These are phyloP conservation scores for Botrytis fabae DNA, from an alignment of 2,329 filamentous ascomycete genomes.

Conservation along the genomic window DNA sequence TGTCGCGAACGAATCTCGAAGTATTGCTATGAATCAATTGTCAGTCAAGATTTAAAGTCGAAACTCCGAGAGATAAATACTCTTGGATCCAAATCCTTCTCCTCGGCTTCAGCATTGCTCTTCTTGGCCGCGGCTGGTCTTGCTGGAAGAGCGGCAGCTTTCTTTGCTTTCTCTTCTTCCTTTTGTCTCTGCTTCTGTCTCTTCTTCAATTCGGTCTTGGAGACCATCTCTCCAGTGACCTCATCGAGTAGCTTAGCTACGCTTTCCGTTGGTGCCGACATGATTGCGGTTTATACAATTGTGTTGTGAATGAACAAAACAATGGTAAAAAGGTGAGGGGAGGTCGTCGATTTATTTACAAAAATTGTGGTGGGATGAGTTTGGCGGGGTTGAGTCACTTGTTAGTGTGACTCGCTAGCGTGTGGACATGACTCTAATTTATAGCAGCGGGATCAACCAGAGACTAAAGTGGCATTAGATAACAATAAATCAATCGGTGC, in stretches of 20 bases:
- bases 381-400: conserved; percentile 11
- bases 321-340: neutral
- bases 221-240: conserved; percentile 84
- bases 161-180: conserved; percentile 86
- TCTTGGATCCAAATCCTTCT: conserved; percentile 76
- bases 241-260: conserved; percentile 69
- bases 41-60: conserved; percentile 20
- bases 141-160: conserved; percentile 67
- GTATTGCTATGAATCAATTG: conserved; percentile 64
- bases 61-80: conserved; percentile 46
- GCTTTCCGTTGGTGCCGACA: conserved; percentile 37
- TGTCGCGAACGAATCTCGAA: conserved; percentile 90
- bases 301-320: neutral
- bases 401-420: neutral
- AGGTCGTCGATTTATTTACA: conserved; percentile 5
- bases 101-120: conserved; percentile 51
- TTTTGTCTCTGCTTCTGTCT: conserved; percentile 86
- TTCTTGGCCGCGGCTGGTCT: conserved; percentile 61
- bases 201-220: conserved; percentile 91
- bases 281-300: conserved; percentile 31
- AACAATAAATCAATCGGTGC: neutral
- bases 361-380: conserved; percentile 11
- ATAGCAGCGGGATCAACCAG: neutral
- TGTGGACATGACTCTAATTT: neutral
- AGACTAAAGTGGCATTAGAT: neutral